Conservation (phyloP, 163 green algal species). For the Scenedesmus sp. region DNA sequence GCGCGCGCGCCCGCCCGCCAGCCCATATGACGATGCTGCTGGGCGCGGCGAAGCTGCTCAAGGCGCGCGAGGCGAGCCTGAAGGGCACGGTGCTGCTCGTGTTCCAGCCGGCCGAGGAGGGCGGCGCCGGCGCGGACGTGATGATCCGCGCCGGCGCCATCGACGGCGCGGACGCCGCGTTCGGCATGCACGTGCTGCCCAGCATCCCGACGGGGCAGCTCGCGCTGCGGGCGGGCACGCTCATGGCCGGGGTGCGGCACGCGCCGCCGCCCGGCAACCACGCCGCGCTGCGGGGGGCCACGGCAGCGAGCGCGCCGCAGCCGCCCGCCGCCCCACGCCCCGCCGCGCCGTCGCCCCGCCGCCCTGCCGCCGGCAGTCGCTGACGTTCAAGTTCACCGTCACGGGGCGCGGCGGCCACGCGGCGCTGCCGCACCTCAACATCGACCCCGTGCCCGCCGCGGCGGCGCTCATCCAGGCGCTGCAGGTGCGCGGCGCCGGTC, state of each 20-base stretch:
- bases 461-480: conserved; percentile 74
- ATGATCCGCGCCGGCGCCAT: conserved; percentile 80
- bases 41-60: conserved; percentile 78
- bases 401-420: conserved; percentile 82
- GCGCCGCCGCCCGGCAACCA: no score
- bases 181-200: conserved; percentile 56
- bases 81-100: conserved; percentile 83
- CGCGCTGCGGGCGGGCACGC: conserved; percentile 54
- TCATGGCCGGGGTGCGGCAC: conserved; percentile 66
- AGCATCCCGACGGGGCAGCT: conserved; percentile 47
- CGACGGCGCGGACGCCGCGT: conserved; percentile 32
- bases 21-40: conserved; percentile 92
- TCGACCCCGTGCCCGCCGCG: conserved; percentile 88
- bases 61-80: conserved; percentile 58
- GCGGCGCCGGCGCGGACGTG: conserved; percentile 75
- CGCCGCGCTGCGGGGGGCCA: no score
- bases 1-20: not conserved
- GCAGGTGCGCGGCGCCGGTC: conserved; percentile 62
- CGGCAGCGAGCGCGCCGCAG: no score
- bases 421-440: conserved; percentile 89
- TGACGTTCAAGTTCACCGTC: conserved; percentile 68
- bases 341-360: not conserved
- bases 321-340: no score
- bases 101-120: conserved; percentile 97
- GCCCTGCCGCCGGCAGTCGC: conserved; percentile 14